These are phyloP conservation scores for Fusarium chaquense DNA, from an alignment of 2,329 filamentous ascomycete genomes.

Conservation along the genomic window DNA sequence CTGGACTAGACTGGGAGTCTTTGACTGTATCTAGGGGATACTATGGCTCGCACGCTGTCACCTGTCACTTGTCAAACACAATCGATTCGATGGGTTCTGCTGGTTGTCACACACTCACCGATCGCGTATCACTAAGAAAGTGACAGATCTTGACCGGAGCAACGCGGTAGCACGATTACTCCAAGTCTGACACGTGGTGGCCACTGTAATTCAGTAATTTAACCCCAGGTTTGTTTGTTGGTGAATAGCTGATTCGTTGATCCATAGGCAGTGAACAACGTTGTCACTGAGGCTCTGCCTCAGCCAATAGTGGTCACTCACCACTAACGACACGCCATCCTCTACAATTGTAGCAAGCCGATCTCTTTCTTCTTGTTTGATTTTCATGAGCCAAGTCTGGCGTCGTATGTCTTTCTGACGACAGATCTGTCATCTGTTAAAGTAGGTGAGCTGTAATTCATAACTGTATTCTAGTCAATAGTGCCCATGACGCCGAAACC, in stretches of 20 bases:
- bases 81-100: conserved; percentile 1
- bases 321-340: conserved; percentile 9
- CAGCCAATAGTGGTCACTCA: conserved; percentile 4
- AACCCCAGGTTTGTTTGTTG: not conserved
- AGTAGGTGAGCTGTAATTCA: not conserved
- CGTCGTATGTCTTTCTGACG: not conserved
- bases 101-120: not conserved
- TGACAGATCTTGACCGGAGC: not conserved
- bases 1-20: not conserved
- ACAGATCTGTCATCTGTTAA: not conserved
- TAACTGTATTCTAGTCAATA: not conserved
- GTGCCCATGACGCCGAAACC: not conserved
- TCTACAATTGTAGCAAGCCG: not conserved
- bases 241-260: not conserved
- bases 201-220: not conserved
- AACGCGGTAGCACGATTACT: conserved; percentile 1
- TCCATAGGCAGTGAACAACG: not conserved
- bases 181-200: conserved; percentile 13
- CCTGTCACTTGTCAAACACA: not conserved
- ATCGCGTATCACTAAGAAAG: conserved; percentile 2
- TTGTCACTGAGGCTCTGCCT: conserved; percentile 13
- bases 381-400: not conserved
- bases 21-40: not conserved
- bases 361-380: conserved; percentile 7
- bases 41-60: not conserved